Conservation (phyloP, 306 rosid species). For the Gillenia trifoliata region DNA sequence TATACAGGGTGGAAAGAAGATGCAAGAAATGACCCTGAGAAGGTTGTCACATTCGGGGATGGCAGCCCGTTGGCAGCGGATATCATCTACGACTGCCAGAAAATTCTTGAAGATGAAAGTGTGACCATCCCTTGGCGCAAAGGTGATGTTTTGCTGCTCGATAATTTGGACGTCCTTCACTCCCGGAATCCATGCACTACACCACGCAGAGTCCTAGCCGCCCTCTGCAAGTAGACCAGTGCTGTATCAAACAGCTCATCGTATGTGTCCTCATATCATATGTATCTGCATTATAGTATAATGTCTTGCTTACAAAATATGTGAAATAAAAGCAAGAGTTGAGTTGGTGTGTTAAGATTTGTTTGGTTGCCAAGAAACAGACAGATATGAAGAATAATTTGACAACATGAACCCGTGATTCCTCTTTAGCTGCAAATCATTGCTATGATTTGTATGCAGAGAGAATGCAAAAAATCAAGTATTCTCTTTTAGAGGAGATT, state of each 20-base stretch:
- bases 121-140: constrained; percentile 61
- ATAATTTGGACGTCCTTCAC: constrained; percentile 87
- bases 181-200: constrained; percentile 61
- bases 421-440: no score
- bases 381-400: no score
- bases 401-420: no score
- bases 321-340: constrained; percentile 10
- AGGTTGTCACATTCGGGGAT: constrained; percentile 82
- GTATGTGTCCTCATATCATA: not conserved
- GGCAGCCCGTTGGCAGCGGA: constrained; percentile 62
- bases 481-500: no score
- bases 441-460: no score
- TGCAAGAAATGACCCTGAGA: constrained; percentile 52
- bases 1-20: constrained; percentile 57
- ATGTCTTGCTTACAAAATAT: not conserved
- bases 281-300: not conserved
- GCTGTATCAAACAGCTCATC: not conserved
- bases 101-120: constrained; percentile 67
- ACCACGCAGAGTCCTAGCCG: constrained; percentile 65
- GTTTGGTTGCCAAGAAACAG: not conserved
- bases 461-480: no score
- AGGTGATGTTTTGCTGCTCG: constrained; percentile 69
- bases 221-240: constrained; percentile 37
- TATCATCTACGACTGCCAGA: constrained; percentile 54
- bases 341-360: constrained; percentile 6